A percentile compares a stretch with the other conserved stretches of the same genome.
These are phyloP conservation scores for Sclerotinia minor DNA, from an alignment of 2,329 filamentous ascomycete species.

Conservation along the genomic window DNA sequence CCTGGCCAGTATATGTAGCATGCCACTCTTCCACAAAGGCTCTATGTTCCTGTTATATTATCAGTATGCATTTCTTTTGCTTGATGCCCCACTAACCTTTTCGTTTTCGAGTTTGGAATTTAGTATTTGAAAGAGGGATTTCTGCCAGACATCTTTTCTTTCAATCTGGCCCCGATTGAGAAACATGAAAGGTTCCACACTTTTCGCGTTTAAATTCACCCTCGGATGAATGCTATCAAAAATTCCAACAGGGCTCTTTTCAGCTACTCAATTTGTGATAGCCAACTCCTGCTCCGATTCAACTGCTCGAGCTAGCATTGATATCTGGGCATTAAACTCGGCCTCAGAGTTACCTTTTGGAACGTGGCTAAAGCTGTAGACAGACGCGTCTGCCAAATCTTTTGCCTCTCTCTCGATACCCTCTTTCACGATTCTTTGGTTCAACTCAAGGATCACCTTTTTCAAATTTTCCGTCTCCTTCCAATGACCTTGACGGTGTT, in stretches of 20 bases:
- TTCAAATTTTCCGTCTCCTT: not conserved
- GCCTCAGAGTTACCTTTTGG: not conserved
- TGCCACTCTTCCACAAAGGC: not conserved
- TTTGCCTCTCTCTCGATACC: not conserved
- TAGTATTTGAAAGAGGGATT: not conserved
- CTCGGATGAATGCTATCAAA: accelerated
- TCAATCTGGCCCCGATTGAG: not conserved
- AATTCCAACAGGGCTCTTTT: not conserved
- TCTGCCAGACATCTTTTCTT: not conserved
- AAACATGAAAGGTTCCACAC: accelerated
- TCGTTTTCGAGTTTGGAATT: not conserved
- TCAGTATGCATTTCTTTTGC: not conserved
- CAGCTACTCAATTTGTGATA: not conserved
- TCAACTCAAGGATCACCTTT: not conserved
- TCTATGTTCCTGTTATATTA: not conserved
- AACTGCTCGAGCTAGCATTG: too few relatives aligned
- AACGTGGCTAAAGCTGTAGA: too few relatives aligned
- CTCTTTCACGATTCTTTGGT: not conserved
- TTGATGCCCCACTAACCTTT: not conserved
- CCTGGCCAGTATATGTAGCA: not conserved
- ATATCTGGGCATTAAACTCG: too few relatives aligned
- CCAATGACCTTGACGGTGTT: not conserved
- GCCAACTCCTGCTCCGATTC: not conserved
- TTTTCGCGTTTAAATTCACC: accelerated
- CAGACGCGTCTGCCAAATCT: accelerated